A percentile compares a stretch with the other conserved stretches of the same genome.
These are phyloP conservation scores for Epichloe brachyelytri DNA, from an alignment of 2,329 filamentous ascomycete species.

Conservation along the genomic window DNA sequence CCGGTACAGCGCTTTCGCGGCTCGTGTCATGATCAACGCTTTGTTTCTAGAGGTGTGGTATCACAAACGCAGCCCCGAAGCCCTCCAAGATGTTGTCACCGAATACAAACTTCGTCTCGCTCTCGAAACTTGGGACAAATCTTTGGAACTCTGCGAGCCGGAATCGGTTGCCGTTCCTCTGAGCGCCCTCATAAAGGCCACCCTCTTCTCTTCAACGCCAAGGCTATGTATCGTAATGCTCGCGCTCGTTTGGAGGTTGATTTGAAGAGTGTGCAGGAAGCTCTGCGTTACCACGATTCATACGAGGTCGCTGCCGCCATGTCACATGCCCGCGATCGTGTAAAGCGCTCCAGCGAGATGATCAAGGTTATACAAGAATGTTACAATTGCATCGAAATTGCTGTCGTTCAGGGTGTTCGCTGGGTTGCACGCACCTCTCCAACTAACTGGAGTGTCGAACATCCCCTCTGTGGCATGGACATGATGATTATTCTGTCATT, in stretches of 20 bases:
- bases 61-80: slow-evolving; percentile 96
- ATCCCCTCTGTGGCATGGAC: slow-evolving; percentile 91
- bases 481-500: slow-evolving; percentile 95
- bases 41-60: slow-evolving; percentile 98
- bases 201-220: slow-evolving; percentile 93
- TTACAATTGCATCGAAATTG: slow-evolving; percentile 95
- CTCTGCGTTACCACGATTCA: slow-evolving; percentile 88
- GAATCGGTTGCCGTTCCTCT: slow-evolving; percentile 80
- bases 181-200: slow-evolving; percentile 89
- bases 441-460: slow-evolving; percentile 98
- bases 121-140: slow-evolving; percentile 97
- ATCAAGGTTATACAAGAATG: slow-evolving; percentile 97
- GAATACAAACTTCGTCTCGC: slow-evolving; percentile 96
- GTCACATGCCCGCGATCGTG: slow-evolving; percentile 85
- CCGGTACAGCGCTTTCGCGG: slow-evolving; percentile 91
- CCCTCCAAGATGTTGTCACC: slow-evolving; percentile 89
- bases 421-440: slow-evolving; percentile 97
- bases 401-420: slow-evolving; percentile 83
- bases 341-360: slow-evolving; percentile 94
- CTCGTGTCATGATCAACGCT: slow-evolving; percentile 96
- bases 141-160: slow-evolving; percentile 81
- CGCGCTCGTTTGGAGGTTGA: slow-evolving; percentile 87
- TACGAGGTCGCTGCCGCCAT: slow-evolving; percentile 96
- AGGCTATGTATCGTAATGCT: slow-evolving; percentile 92
- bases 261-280: slow-evolving; percentile 90